Evolutionary conservation across 2,329 filamentous ascomycete species (phyloP), one percentile per base, ranked within the genome.

Genomic region (Geosmithia flava): DNA sequence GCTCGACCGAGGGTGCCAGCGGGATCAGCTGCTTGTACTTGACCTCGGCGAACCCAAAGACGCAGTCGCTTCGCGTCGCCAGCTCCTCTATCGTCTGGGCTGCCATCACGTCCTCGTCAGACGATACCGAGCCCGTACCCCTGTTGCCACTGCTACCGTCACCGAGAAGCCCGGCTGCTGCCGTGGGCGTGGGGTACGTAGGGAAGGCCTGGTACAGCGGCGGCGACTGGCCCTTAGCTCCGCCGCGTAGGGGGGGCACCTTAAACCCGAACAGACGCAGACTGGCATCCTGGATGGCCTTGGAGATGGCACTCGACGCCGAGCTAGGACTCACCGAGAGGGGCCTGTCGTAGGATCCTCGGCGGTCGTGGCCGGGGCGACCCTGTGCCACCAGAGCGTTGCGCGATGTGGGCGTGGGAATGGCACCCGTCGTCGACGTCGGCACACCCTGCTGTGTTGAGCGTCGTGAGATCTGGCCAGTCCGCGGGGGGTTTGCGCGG

Each of bases 11-110:
- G 1, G 91, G 93, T 1, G 87, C 81, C 43, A 93, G 70, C 3
- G 93, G 93, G 46, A 96, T 80, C n/a, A 98, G 76, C 64, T 98
- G 93, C 65, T 94, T 93, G 67, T 94, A 96, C 66, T 98, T 98
- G 60, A 98, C 91, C 67, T 98, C 91, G 6, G 93, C 93, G 65
- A 98, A 97, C 3, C 91, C 90, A 62, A 90, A 98, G 2, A 98
- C 90, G 44, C 96, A 93, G 62, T 98, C 90, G 60, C 90, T 96
- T 40, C 90, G 78, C 30, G 89, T 93, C 2, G 93, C 93, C 53
- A 87, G 84, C 56, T 97, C 90, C 62, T 98, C 91, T 49, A 97
- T 89, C 43, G 80, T 76, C 58, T 89, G 84, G 2, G 91, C 81
- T 41, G 86, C 81, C 53, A 78, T 80, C 16, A 76, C 72, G 60